A percentile compares a stretch with the other conserved stretches of the same genome.
phyloP scores from a whole-genome alignment of 1,284 basidiomycete genomes.

The Malassezia equina region DNA sequence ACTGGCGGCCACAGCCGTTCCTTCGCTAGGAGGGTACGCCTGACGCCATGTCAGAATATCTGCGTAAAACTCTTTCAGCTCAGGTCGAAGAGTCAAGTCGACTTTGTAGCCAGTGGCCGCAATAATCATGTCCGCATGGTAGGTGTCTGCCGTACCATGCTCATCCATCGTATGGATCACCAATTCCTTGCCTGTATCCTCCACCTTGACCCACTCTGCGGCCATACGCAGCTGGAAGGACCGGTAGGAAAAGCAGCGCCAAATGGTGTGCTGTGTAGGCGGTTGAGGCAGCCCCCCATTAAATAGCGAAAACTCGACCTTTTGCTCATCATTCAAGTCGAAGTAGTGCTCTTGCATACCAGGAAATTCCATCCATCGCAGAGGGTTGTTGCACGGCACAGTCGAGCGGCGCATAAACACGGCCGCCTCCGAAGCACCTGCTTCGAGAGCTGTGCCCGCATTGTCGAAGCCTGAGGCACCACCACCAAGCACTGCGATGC shows the following conservation, averaged over 20 bases:
- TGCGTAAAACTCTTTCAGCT: slow-evolving; percentile 1
- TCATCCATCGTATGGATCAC: slow-evolving; percentile 2
- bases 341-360: slow-evolving; percentile 13
- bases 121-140: slow-evolving; percentile 5
- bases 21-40: slow-evolving; percentile 2
- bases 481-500: slow-evolving; percentile 8
- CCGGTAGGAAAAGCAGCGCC: slow-evolving; percentile 6
- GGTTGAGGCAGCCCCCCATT: slow-evolving; percentile 10
- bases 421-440: background rate
- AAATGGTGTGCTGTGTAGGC: slow-evolving; percentile 10
- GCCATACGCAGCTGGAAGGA: slow-evolving; percentile 8
- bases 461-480: slow-evolving; percentile 13
- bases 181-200: background rate
- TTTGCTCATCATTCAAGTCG: slow-evolving; percentile 6
- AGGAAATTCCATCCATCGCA: slow-evolving; percentile 13
- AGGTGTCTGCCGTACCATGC: background rate
- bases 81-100: slow-evolving; percentile 1
- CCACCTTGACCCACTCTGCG: background rate
- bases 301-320: slow-evolving; percentile 10
- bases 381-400: slow-evolving; percentile 5
- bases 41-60: slow-evolving; percentile 8
- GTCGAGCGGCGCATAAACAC: slow-evolving; percentile 8
- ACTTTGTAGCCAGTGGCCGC: slow-evolving; percentile 10
- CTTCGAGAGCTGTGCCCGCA: slow-evolving; percentile 8
- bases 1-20: background rate